Evolutionary conservation across 1,139 yeast species (phyloP).

Genomic region (Debaryomycetaceae sp.): DNA sequence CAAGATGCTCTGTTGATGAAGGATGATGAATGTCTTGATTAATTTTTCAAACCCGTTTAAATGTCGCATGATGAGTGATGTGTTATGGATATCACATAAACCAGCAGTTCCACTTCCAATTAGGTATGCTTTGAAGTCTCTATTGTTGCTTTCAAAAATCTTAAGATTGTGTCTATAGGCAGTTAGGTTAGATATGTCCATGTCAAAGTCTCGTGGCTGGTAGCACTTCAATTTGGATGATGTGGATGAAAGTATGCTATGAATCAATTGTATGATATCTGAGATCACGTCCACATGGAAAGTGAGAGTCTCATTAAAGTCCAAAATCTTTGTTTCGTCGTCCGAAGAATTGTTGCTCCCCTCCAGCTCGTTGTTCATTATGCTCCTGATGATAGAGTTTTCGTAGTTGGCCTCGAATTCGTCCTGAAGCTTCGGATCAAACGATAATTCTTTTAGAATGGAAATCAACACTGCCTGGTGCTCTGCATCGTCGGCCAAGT

Average conservation of each 20-base stretch:
- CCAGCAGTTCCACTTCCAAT: slow-evolving; percentile 1
- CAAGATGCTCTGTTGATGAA: neutral
- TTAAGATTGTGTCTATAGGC: neutral
- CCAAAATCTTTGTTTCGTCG: slow-evolving; percentile 15
- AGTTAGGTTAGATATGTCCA: neutral
- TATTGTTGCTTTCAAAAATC: neutral
- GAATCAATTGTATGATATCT: slow-evolving; percentile 5
- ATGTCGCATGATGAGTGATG: neutral
- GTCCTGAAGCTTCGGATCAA: slow-evolving; percentile 4
- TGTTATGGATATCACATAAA: neutral
- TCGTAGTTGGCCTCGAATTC: slow-evolving; percentile 13
- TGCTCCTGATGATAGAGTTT: slow-evolving; percentile 13
- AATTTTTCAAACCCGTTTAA: slow-evolving; percentile 2
- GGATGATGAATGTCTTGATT: neutral
- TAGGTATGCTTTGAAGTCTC: neutral
- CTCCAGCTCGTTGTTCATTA: slow-evolving; percentile 13
- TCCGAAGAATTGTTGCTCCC: slow-evolving; percentile 14
- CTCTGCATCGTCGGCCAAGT: neutral
- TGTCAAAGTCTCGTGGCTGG: neutral
- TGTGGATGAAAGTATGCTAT: slow-evolving; percentile 1
- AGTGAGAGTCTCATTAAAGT: slow-evolving; percentile 15
- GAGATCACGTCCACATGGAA: slow-evolving; percentile 14
- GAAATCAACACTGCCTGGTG: slow-evolving; percentile 8
- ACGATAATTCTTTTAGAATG: slow-evolving; percentile 11
- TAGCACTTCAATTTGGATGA: neutral